Evolutionary conservation across 352 stramenopile species (phyloP).

Genomic region (Globisporangium cystogenes): DNA sequence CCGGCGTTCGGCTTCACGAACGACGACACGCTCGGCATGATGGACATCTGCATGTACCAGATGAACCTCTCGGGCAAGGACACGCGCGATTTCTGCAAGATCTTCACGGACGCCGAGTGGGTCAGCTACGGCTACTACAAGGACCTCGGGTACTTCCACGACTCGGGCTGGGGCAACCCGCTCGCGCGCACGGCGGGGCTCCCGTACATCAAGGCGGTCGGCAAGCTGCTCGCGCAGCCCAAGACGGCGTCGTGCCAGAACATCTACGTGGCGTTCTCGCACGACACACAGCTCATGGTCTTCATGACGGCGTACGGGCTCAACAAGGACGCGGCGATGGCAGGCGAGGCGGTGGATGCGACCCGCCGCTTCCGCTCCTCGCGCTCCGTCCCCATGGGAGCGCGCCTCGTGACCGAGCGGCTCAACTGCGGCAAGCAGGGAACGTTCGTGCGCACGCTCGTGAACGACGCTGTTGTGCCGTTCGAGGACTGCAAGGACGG

Average conservation of each 20-base stretch:
- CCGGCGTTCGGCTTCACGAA: slow-evolving; percentile 27
- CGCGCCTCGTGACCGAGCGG: slow-evolving; percentile 38
- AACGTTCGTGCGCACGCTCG: slow-evolving; percentile 37
- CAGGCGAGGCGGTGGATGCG: slow-evolving; percentile 24
- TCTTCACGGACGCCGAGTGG: slow-evolving; percentile 59
- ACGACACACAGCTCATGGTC: slow-evolving; percentile 49
- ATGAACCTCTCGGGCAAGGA: slow-evolving; percentile 38
- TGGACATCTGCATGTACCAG: slow-evolving; percentile 60
- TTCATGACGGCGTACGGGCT: slow-evolving; percentile 41
- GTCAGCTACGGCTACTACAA: slow-evolving; percentile 45
- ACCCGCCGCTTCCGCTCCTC: slow-evolving; percentile 40
- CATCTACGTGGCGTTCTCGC: slow-evolving; percentile 45
- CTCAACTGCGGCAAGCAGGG: slow-evolving; percentile 29
- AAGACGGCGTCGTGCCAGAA: slow-evolving; percentile 45
- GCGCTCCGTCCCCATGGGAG: slow-evolving; percentile 33
- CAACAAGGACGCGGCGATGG: slow-evolving; percentile 35
- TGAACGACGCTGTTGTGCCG: slow-evolving; percentile 47
- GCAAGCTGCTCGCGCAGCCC: slow-evolving; percentile 29
- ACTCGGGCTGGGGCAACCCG: slow-evolving; percentile 36
- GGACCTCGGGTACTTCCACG: slow-evolving; percentile 52
- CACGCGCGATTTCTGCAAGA: slow-evolving; percentile 30
- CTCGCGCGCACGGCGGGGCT: slow-evolving; percentile 35
- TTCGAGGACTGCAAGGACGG: slow-evolving; percentile 34
- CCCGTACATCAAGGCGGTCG: slow-evolving; percentile 37
- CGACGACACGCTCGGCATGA: slow-evolving; percentile 32